Evolutionary conservation across 2,329 filamentous ascomycete genomes (phyloP).

Genomic region (Pseudonectria foliicola): DNA sequence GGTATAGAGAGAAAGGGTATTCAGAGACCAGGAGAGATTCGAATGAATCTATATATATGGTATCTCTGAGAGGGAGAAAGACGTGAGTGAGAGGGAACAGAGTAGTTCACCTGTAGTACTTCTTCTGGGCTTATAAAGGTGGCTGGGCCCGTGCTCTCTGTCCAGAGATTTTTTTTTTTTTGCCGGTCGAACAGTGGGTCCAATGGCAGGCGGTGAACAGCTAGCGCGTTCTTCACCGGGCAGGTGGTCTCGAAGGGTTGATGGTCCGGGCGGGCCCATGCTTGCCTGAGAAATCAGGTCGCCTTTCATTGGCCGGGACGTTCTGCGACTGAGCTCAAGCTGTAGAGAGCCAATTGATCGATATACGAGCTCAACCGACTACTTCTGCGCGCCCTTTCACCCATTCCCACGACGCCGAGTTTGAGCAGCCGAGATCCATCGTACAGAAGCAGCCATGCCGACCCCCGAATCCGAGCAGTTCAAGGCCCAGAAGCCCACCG

Average conservation of each 20-base stretch:
- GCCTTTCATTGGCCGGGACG: constrained; percentile 14
- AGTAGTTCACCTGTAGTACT: constrained; percentile 9
- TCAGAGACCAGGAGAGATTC: constrained; percentile 6
- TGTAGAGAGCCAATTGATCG: constrained; percentile 18
- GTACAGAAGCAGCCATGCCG: constrained; percentile 54
- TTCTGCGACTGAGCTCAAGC: constrained; percentile 22
- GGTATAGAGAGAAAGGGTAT: constrained; percentile 5
- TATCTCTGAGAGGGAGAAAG: constrained; percentile 9
- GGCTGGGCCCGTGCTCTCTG: constrained; percentile 16
- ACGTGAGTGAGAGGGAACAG: constrained; percentile 8
- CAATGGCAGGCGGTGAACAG: constrained; percentile 28
- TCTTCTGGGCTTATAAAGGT: constrained; percentile 14
- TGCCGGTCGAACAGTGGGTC: constrained; percentile 28
- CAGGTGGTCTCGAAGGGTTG: constrained; percentile 8
- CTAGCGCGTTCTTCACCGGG: no score
- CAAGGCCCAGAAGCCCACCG: constrained; percentile 75
- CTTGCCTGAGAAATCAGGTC: constrained; percentile 27
- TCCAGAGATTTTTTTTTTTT: constrained; percentile 24
- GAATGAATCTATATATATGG: constrained; percentile 5
- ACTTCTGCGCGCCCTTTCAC: constrained; percentile 12
- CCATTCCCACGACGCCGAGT: constrained; percentile 9
- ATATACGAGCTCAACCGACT: constrained; percentile 14
- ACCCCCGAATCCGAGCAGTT: constrained; percentile 77
- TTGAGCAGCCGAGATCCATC: constrained; percentile 7
- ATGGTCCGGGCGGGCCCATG: constrained; percentile 12